Conservation (phyloP, 2,329 filamentous ascomycete genomes). For the Talaromyces atroroseus region DNA sequence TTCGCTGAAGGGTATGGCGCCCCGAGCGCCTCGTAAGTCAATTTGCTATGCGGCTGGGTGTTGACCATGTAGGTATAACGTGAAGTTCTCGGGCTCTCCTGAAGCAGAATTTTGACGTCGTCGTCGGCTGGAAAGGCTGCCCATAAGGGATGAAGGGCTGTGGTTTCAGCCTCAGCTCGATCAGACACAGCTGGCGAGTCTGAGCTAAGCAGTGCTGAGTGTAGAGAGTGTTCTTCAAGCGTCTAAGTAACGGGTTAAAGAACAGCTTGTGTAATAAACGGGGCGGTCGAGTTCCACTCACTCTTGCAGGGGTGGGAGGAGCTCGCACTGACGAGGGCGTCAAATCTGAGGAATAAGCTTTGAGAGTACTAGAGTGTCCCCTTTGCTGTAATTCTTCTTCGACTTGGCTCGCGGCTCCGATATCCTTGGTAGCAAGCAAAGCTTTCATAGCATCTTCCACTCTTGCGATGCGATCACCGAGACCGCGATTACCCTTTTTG, state of each 20-base stretch:
- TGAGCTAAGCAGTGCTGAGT: neutral
- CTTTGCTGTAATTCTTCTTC: neutral
- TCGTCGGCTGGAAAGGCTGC: conserved; percentile 16
- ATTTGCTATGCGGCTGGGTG: conserved; percentile 15
- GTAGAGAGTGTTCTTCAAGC: neutral
- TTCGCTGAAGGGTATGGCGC: conserved; percentile 8
- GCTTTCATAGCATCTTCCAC: conserved; percentile 16
- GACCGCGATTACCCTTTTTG: conserved; percentile 12
- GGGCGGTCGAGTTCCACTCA: neutral
- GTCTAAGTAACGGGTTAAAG: neutral
- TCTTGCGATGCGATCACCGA: conserved; percentile 15
- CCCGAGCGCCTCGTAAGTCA: conserved; percentile 13
- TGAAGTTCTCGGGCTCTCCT: conserved; percentile 12
- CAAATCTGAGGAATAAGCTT: neutral
- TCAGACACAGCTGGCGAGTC: neutral
- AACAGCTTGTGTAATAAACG: neutral
- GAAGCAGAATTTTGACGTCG: conserved; percentile 15
- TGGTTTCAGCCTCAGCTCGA: neutral
- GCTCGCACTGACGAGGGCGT: neutral
- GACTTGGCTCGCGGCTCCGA: neutral
- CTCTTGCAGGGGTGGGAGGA: conserved; percentile 3
- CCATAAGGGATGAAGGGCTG: conserved; percentile 10
- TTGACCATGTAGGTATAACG: conserved; percentile 13
- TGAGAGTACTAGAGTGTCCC: neutral
- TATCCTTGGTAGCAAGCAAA: conserved; percentile 8